phyloP scores from a whole-genome alignment of 2,329 filamentous ascomycete species.

The Rutstroemia sp. region DNA sequence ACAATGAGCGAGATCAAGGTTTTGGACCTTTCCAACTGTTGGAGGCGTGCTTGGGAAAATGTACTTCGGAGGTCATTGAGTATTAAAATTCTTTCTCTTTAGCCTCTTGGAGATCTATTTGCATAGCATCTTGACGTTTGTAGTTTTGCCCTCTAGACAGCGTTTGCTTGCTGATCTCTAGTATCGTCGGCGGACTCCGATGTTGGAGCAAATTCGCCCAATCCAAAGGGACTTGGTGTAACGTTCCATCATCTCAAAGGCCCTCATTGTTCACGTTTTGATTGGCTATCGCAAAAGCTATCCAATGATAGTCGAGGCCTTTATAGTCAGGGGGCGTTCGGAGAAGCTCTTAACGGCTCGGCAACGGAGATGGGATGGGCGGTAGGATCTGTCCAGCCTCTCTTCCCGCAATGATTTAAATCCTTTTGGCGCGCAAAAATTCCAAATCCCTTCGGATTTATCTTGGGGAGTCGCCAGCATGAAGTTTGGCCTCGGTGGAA shows the following conservation, averaged over 20 bases:
- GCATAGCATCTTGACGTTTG: no score
- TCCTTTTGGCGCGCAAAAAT: constrained; percentile 6
- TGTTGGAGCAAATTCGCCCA: not conserved
- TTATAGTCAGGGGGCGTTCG: not conserved
- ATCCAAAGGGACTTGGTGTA: constrained; percentile 1
- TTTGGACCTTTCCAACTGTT: no score
- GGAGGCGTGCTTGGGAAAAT: no score
- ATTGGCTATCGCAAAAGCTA: not conserved
- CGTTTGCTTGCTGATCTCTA: no score
- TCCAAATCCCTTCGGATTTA: not conserved
- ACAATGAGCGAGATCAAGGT: no score
- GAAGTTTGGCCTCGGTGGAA: not conserved
- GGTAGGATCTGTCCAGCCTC: not conserved
- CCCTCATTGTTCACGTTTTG: not conserved
- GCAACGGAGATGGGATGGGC: not conserved
- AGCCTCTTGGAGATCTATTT: no score
- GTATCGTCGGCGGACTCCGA: constrained; percentile 1
- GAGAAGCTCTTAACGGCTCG: not conserved
- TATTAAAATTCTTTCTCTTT: no score
- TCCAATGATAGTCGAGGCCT: not conserved
- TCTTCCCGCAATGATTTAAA: not conserved
- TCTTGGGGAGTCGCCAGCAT: not conserved
- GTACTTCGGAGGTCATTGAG: no score
- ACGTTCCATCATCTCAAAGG: constrained; percentile 6
- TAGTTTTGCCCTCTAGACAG: no score